These are phyloP conservation scores for Yueomyces sp. DNA, from an alignment of 1,139 yeast species.

Conservation along the genomic window DNA sequence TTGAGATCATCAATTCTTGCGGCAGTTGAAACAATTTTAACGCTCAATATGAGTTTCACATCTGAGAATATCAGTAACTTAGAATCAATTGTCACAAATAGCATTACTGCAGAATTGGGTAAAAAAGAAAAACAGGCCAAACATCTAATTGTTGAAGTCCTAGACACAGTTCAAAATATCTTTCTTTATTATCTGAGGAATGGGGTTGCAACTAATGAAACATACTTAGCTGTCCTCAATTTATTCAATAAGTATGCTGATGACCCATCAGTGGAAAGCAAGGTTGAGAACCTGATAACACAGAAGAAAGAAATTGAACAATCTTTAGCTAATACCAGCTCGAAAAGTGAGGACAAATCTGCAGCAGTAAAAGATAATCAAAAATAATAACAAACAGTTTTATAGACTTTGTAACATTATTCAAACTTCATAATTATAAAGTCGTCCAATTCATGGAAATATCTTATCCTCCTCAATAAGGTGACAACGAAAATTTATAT, in stretches of 20 bases:
- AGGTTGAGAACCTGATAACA: slow-evolving; percentile 27
- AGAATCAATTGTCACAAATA: not conserved
- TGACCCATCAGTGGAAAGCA: slow-evolving; percentile 28
- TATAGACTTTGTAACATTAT: no score
- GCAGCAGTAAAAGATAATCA: no score
- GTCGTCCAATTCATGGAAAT: no score
- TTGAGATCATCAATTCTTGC: not conserved
- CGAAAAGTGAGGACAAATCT: no score
- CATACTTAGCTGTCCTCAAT: slow-evolving; percentile 36
- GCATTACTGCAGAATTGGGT: not conserved
- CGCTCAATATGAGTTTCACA: not conserved
- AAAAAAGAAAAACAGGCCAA: not conserved
- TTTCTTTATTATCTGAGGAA: slow-evolving; percentile 11
- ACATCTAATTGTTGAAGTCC: not conserved
- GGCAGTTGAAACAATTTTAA: not conserved
- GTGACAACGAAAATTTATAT: no score
- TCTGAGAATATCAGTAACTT: not conserved
- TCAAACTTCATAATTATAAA: no score
- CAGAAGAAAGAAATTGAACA: slow-evolving; percentile 24
- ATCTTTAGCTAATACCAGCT: no score
- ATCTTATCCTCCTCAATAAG: no score
- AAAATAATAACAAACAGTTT: no score
- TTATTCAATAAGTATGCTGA: slow-evolving; percentile 37
- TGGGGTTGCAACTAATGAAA: slow-evolving; percentile 30
- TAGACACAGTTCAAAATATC: slow-evolving; percentile 29